These are phyloP conservation scores for Penicillium crystallinum DNA, from an alignment of 495 filamentous ascomycete species.

Conservation along the genomic window DNA sequence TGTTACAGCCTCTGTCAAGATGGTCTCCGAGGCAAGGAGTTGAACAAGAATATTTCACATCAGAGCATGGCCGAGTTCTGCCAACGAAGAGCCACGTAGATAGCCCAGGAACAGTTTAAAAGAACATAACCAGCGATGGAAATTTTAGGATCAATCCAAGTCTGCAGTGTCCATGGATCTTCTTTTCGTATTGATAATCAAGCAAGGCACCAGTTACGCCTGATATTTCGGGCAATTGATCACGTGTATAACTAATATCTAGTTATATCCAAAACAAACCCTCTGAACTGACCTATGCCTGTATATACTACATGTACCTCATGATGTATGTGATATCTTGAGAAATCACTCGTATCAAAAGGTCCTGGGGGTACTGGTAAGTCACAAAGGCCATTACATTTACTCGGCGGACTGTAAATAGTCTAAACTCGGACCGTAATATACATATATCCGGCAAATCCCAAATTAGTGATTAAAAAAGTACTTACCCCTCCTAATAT, in stretches of 20 bases:
- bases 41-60: slow-evolving; percentile 1
- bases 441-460: too few relatives aligned
- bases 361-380: too few relatives aligned
- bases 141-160: not conserved
- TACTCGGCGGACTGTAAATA: too few relatives aligned
- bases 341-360: too few relatives aligned
- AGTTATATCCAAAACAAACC: not conserved
- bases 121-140: not conserved
- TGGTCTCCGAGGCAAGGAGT: slow-evolving; percentile 1
- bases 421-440: too few relatives aligned
- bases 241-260: not conserved
- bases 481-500: too few relatives aligned
- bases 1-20: not conserved
- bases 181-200: not conserved
- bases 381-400: too few relatives aligned
- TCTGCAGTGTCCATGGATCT: not conserved
- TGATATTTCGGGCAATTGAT: not conserved
- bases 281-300: too few relatives aligned
- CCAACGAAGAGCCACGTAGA: not conserved
- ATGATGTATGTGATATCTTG: too few relatives aligned
- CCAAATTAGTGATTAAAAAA: too few relatives aligned
- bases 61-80: not conserved
- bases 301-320: too few relatives aligned
- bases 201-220: not conserved
- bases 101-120: not conserved